These are phyloP conservation scores for Ilyonectria sp. DNA, from an alignment of 2,329 filamentous ascomycete genomes.

Conservation along the genomic window DNA sequence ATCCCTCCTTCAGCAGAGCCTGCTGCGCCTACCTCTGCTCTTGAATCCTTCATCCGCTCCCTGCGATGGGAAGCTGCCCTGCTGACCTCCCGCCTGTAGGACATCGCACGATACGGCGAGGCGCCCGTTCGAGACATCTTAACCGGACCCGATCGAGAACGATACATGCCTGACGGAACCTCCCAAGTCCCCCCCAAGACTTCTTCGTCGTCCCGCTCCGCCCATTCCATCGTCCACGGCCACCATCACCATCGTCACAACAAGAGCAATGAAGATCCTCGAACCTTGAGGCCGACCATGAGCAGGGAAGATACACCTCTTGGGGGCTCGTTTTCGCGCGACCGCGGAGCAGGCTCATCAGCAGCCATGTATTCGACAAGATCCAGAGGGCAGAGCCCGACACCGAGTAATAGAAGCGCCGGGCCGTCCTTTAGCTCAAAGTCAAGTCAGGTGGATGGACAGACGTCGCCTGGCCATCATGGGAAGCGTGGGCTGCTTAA, in stretches of 20 bases:
- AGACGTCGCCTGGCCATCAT: conserved; percentile 71
- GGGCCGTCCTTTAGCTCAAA: conserved; percentile 61
- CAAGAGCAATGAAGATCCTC: conserved; percentile 76
- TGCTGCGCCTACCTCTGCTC: conserved; percentile 21
- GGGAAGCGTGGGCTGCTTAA: conserved; percentile 67
- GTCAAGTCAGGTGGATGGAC: conserved; percentile 65
- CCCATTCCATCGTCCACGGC: conserved; percentile 74
- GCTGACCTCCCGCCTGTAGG: conserved; percentile 61
- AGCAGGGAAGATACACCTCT: conserved; percentile 81
- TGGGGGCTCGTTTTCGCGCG: conserved; percentile 58
- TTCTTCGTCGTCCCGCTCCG: conserved; percentile 74
- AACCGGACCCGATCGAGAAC: conserved; percentile 78
- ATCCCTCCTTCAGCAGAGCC: conserved; percentile 24
- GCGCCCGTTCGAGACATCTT: conserved; percentile 81
- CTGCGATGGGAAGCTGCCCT: conserved; percentile 31
- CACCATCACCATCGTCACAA: conserved; percentile 78
- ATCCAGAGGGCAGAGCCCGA: conserved; percentile 83
- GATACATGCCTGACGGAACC: conserved; percentile 69
- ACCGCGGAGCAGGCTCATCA: conserved; percentile 67
- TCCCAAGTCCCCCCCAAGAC: conserved; percentile 70
- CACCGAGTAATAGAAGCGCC: conserved; percentile 80
- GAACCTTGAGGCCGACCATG: conserved; percentile 77
- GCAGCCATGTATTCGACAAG: conserved; percentile 62
- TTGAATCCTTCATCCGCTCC: conserved; percentile 12
- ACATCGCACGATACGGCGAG: conserved; percentile 83